Base-by-base conservation (phyloP, 257 asterid species). In the Lycium barbarum region DNA sequence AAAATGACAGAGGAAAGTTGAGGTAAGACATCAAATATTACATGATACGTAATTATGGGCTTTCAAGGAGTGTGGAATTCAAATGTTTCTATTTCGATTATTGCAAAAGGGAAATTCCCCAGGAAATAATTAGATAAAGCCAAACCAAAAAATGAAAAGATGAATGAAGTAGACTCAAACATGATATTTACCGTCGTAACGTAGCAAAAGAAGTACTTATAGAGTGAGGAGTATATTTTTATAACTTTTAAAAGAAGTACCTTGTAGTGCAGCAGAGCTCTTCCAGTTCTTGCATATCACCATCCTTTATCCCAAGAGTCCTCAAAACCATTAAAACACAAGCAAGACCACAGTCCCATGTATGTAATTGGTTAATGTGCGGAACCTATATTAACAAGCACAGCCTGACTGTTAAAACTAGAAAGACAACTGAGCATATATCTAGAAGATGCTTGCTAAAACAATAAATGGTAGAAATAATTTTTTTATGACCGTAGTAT, bases 261-360 rank as follows among this genome's bases (percentile, higher is more conserved):
- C 98, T 95, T 79, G 93, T 92, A 14, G 98, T 94, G 87, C 86
- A 49, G 85, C 98, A 95, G 49, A 92, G 91, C 40, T 91, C 91
- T 83, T 57, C 92, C 86, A 95, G 90, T 62, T 95, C 94, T 43
- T 90, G 89, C 84, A 94, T 89, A 85, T 86, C 85, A 83, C 92
- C 84, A 66, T 87, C 78, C 59, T 84, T 87, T 76, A 90, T 85
- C 71, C 92, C 96, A 68, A 93, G 94, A 72, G 94, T 88, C 87
- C 92, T 90, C 92, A 95, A 88, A 87, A 94, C 93, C 98, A 95
- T 95, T 80, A 92, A 83, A 85, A 93, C 96, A 87, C 98, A 95
- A 83, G 98, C 98, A 90, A 94, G 97, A 65, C 98, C 98, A 88
- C 98, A 95, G 88, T 95, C 98, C 98, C 98, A 95, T 22, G 91